Conservation (phyloP, 2,329 filamentous ascomycete species). For the Calonectria montana region DNA sequence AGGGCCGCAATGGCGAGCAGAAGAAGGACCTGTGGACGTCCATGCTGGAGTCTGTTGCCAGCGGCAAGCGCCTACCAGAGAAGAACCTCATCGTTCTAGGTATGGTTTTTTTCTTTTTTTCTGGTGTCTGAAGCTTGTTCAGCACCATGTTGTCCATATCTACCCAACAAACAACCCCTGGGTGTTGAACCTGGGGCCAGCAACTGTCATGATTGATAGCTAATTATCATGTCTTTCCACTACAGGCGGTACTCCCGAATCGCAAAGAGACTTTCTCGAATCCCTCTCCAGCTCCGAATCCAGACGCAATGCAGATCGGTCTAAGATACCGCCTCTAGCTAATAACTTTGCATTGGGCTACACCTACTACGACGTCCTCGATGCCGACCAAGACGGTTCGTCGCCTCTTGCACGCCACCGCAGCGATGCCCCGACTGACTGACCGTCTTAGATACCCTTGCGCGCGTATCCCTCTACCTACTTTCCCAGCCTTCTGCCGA, state of each 20-base stretch:
- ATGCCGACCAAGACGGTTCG: conserved; percentile 91
- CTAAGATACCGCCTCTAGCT: conserved; percentile 80
- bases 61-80: conserved; percentile 88
- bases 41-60: conserved; percentile 90
- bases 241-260: conserved; percentile 82
- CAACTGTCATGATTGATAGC: conserved; percentile 22
- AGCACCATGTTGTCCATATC: not conserved
- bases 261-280: conserved; percentile 86
- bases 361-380: conserved; percentile 93
- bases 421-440: conserved; percentile 22
- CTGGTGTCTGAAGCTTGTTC: not conserved
- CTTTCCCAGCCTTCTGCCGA: conserved; percentile 86
- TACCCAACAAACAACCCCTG: not conserved
- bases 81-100: conserved; percentile 91
- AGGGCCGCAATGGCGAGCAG: conserved; percentile 72
- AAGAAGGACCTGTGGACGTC: conserved; percentile 95
- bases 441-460: conserved; percentile 79
- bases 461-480: conserved; percentile 88
- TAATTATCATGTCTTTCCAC: conserved; percentile 40
- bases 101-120: too few species aligned
- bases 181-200: not conserved
- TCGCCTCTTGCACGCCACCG: conserved; percentile 9
- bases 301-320: conserved; percentile 65
- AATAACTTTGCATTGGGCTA: conserved; percentile 95
- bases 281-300: conserved; percentile 66